Conservation (phyloP, 1,284 basidiomycete species). For the Earliella scabrosa region DNA sequence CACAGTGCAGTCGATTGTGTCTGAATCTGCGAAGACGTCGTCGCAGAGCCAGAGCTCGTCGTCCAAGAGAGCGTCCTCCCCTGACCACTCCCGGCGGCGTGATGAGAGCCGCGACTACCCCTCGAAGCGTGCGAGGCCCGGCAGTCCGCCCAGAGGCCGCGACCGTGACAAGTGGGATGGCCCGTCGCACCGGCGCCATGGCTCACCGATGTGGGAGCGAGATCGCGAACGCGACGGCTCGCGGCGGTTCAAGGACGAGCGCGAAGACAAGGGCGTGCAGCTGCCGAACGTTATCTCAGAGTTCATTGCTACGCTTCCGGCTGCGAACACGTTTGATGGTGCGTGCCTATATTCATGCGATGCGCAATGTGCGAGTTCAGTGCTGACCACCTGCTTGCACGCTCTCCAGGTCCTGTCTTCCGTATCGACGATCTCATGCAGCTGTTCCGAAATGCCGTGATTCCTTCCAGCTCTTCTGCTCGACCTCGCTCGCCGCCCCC, state of each 20-base stretch:
- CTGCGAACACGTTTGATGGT: conserved; percentile 81
- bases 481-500: conserved; percentile 52
- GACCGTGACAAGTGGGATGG: conserved; percentile 47
- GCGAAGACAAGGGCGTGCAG: conserved; percentile 54
- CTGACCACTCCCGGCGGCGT: conserved; percentile 50
- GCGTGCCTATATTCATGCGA: conserved; percentile 35
- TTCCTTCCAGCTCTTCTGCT: conserved; percentile 59
- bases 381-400: conserved; percentile 8
- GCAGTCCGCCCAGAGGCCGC: conserved; percentile 55
- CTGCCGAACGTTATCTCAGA: conserved; percentile 77
- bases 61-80: conserved; percentile 53
- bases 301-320: conserved; percentile 84
- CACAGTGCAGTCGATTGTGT: conserved; percentile 48
- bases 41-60: conserved; percentile 15
- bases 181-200: conserved; percentile 48
- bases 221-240: conserved; percentile 45
- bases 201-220: conserved; percentile 54
- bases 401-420: conserved; percentile 84
- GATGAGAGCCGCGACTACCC: conserved; percentile 49
- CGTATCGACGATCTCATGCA: conserved; percentile 87
- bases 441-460: conserved; percentile 74
- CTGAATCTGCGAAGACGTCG: conserved; percentile 27
- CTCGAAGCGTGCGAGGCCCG: conserved; percentile 56
- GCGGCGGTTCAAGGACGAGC: conserved; percentile 49
- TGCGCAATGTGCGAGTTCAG: conserved; percentile 8